Evolutionary conservation across 495 filamentous ascomycete species (phyloP).

Genomic region (Hypoxylon trugodes): DNA sequence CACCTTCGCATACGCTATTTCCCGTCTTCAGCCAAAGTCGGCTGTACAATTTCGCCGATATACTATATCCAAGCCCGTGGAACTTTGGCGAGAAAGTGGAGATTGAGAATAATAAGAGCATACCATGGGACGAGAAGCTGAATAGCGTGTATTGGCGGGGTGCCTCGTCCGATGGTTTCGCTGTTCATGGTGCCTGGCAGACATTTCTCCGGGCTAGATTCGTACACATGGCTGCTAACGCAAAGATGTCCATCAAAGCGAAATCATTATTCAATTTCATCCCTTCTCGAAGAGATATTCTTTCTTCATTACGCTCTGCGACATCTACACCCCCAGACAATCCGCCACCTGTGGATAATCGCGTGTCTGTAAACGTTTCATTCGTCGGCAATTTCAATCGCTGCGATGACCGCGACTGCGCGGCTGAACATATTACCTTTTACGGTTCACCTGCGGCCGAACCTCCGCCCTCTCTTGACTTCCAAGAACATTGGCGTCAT

Average conservation of each 20-base stretch:
- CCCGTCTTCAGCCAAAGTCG: constrained; percentile 81
- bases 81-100: constrained; percentile 67
- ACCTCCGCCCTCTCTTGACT: constrained; percentile 45
- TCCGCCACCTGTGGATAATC: neutral
- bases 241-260: constrained; percentile 14
- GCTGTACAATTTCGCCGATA: constrained; percentile 66
- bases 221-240: constrained; percentile 65
- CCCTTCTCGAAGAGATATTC: neutral
- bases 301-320: constrained; percentile 1
- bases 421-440: constrained; percentile 62
- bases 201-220: constrained; percentile 66
- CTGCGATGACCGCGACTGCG: constrained; percentile 46
- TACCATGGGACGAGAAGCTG: constrained; percentile 61
- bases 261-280: constrained; percentile 28
- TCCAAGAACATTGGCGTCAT: constrained; percentile 56
- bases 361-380: constrained; percentile 34
- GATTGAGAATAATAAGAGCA: constrained; percentile 63
- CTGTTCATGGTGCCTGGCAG: constrained; percentile 48
- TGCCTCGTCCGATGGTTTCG: constrained; percentile 48
- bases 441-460: constrained; percentile 60
- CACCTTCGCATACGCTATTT: constrained; percentile 67
- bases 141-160: constrained; percentile 72
- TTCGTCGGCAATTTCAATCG: constrained; percentile 60
- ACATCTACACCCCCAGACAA: neutral
- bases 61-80: constrained; percentile 73